Evolutionary conservation across 2,329 filamentous ascomycete genomes (phyloP).

Genomic region (Dactylellina parvicollis): DNA sequence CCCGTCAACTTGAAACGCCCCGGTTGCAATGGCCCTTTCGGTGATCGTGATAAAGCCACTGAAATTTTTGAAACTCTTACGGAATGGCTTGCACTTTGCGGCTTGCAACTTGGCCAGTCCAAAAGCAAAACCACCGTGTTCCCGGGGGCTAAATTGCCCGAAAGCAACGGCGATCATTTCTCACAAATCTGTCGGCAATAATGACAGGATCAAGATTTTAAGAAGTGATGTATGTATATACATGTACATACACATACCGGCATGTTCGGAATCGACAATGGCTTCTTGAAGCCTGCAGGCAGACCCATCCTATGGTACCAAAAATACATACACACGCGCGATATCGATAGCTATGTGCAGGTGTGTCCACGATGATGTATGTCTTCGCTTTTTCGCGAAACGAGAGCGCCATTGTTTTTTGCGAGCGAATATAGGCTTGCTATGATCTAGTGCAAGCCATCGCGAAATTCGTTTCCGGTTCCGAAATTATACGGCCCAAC

Average conservation of each 20-base stretch:
- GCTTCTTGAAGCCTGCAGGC: background rate
- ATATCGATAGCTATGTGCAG: constrained; percentile 1
- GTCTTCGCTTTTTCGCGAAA: constrained; percentile 23
- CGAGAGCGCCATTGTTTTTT: constrained; percentile 21
- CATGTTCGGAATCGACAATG: constrained; percentile 15
- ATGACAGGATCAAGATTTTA: background rate
- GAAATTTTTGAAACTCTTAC: constrained; percentile 21
- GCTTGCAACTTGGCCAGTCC: constrained; percentile 7
- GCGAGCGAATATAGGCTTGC: constrained; percentile 12
- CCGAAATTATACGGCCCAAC: constrained; percentile 26
- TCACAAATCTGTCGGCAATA: background rate
- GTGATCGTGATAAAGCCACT: constrained; percentile 23
- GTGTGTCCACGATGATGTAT: background rate
- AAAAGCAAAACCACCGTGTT: constrained; percentile 21
- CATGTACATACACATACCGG: no score
- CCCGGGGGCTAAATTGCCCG: constrained; percentile 13
- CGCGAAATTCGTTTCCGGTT: constrained; percentile 19
- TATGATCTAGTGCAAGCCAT: constrained; percentile 14
- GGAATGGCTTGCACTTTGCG: constrained; percentile 29
- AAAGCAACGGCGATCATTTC: constrained; percentile 36
- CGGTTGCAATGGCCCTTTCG: constrained; percentile 2
- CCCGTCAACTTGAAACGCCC: constrained; percentile 47
- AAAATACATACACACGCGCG: constrained; percentile 18
- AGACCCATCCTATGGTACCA: background rate
- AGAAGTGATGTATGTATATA: no score